Base-by-base conservation (phyloP, 225 moss, liverwort and hornwort species). In the Takakia lepidozioides region DNA sequence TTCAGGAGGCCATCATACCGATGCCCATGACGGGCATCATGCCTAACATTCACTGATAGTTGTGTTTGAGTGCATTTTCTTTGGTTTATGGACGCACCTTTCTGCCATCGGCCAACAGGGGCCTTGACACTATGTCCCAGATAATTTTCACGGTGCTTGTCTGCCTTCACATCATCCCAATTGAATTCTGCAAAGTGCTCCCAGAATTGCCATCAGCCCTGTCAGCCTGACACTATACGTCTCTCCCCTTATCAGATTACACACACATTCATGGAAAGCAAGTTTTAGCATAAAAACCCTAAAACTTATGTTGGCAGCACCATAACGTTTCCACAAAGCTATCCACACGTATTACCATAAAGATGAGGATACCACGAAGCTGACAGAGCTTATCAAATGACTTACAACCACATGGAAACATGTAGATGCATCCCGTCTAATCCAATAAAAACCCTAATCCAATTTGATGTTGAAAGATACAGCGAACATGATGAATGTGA, bases 41-140 rank as follows among this genome's bases (percentile, higher is more conserved):
- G n/a, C n/a, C n/a, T n/a, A n/a, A n/a, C n/a, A n/a, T n/a, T n/a
- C n/a, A n/a, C n/a, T n/a, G n/a, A n/a, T n/a, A n/a, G n/a, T n/a
- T n/a, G n/a, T n/a, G n/a, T n/a, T n/a, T n/a, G n/a, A n/a, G n/a
- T n/a, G n/a, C n/a, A n/a, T n/a, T n/a, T n/a, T n/a, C n/a, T n/a
- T n/a, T n/a, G n/a, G n/a, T 20, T 16, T 10, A 6, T 16, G 20
- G 1, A 16, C 71, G 25, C 40, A 79, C 93, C 93, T 80, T 86
- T 95, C 61, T 98, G 95, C 95, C 95, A 98, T 85, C 90, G 70
- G 15, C 95, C 95, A 8, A 98, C 90, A 3, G 90, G 95, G 54
- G 95, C 95, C 69, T 86, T 98, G 41, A 98, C 62, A 41, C 90
- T 95, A 65, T 98, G 95, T 25, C 95, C 95, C 36, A 98, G 70